Percentiles rank a stretch among this genome's conserved stretches.
Conservation (phyloP, 176 grass and related monocot genomes). For the Cymbopogon citratus region DNA sequence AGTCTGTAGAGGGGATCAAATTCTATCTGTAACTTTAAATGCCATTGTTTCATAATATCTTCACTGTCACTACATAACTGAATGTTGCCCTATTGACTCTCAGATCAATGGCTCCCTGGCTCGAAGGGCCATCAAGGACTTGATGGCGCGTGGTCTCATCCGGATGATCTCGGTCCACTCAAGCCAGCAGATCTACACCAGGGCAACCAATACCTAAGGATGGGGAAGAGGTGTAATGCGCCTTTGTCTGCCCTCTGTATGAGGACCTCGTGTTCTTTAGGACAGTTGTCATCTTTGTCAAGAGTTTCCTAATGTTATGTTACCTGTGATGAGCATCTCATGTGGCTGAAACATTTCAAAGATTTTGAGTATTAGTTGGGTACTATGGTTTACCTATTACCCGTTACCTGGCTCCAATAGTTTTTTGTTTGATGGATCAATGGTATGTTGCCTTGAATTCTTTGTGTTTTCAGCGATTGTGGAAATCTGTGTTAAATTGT, state of each 20-base stretch:
- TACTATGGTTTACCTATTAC: background rate
- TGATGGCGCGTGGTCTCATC: conserved; percentile 35
- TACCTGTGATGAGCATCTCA: conserved; percentile 6
- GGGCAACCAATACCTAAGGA: conserved; percentile 46
- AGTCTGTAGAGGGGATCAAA: background rate
- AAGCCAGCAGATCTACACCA: conserved; percentile 57
- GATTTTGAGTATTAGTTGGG: conserved; percentile 23
- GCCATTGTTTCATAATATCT: background rate
- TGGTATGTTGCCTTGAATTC: background rate
- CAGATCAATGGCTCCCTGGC: conserved; percentile 37
- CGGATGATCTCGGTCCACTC: conserved; percentile 33
- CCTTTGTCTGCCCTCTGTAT: background rate
- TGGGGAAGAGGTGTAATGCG: background rate
- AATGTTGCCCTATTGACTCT: background rate
- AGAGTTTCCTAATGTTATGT: conserved; percentile 14
- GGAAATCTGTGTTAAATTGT: too few relatives aligned
- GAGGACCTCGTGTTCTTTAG: background rate
- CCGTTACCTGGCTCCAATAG: background rate
- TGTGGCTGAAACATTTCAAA: conserved; percentile 19
- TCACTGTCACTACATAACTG: background rate
- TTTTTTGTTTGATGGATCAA: background rate
- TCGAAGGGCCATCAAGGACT: conserved; percentile 40
- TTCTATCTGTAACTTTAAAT: background rate
- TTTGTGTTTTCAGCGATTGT: too few relatives aligned
- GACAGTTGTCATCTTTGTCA: background rate